A percentile compares a stretch with the other conserved stretches of the same genome.
phyloP scores from a whole-genome alignment of 2,329 filamentous ascomycete genomes.

The Sporothrix pseudoabietina region DNA sequence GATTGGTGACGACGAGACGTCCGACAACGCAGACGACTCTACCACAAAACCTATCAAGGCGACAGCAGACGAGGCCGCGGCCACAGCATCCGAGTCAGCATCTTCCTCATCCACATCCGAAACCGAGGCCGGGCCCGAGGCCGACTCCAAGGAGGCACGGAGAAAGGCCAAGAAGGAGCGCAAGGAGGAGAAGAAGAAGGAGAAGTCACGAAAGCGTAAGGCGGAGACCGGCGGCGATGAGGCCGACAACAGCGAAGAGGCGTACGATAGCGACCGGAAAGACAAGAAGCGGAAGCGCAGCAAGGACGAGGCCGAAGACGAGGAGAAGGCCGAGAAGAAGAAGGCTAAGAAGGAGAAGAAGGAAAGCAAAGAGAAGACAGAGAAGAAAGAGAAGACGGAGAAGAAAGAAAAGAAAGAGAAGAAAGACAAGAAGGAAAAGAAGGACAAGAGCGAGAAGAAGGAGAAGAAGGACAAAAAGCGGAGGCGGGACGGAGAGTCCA shows the following conservation, averaged over 20 bases:
- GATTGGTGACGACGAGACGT: slow-evolving; percentile 59
- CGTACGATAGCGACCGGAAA: slow-evolving; percentile 36
- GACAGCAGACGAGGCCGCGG: slow-evolving; percentile 12
- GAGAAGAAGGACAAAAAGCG: slow-evolving; percentile 36
- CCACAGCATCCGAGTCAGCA: slow-evolving; percentile 21
- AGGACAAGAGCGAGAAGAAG: slow-evolving; percentile 35
- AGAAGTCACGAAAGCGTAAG: slow-evolving; percentile 56
- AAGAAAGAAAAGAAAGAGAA: slow-evolving; percentile 38
- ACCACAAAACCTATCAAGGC: slow-evolving; percentile 29
- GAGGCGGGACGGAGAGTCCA: slow-evolving; percentile 41
- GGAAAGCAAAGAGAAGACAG: slow-evolving; percentile 41
- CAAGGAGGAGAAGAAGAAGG: slow-evolving; percentile 46
- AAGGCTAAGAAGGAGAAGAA: slow-evolving; percentile 41
- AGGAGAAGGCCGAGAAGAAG: slow-evolving; percentile 40
- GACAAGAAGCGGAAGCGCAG: slow-evolving; percentile 44
- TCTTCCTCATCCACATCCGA: slow-evolving; percentile 10
- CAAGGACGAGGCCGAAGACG: slow-evolving; percentile 45
- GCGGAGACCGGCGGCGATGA: slow-evolving; percentile 43
- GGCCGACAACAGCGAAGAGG: slow-evolving; percentile 42
- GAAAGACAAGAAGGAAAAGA: slow-evolving; percentile 42
- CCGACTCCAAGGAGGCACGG: slow-evolving; percentile 14
- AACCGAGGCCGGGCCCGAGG: slow-evolving; percentile 1
- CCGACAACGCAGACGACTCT: slow-evolving; percentile 35
- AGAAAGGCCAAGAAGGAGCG: slow-evolving; percentile 28
- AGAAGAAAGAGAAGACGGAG: slow-evolving; percentile 34